A percentile compares a stretch with the other conserved stretches of the same genome.
Conservation (phyloP, 192 early-diverging fungal genomes). For the Coemansia sp. region DNA sequence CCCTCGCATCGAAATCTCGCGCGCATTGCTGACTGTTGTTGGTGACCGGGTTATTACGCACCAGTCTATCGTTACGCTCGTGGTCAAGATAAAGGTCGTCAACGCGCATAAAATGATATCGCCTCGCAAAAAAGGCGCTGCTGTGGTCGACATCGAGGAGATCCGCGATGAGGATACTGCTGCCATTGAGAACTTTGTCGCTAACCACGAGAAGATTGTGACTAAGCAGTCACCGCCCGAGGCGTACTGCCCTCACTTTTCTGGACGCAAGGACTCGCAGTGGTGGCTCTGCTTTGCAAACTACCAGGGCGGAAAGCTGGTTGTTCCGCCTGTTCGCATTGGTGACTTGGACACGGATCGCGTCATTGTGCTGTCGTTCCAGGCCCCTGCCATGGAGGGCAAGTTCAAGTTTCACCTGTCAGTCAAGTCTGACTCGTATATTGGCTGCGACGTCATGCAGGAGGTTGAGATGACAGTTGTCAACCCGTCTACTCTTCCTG, state of each 20-base stretch:
- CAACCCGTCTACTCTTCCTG: constrained; percentile 70
- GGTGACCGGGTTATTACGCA: constrained; percentile 81
- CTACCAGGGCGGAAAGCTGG: constrained; percentile 79
- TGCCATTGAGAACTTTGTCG: constrained; percentile 44
- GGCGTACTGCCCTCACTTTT: constrained; percentile 56
- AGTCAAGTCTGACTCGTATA: constrained; percentile 87
- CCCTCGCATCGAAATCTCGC: constrained; percentile 74
- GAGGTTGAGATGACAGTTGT: constrained; percentile 79
- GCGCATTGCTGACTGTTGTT: constrained; percentile 80
- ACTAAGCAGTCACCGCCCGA: constrained; percentile 38
- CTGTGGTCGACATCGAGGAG: constrained; percentile 47
- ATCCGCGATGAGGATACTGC: constrained; percentile 49
- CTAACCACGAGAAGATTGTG: constrained; percentile 28
- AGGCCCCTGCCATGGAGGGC: constrained; percentile 85
- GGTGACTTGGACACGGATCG: constrained; percentile 69
- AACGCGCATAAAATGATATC: constrained; percentile 26
- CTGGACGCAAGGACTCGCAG: constrained; percentile 72
- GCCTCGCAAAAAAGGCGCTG: constrained; percentile 27
- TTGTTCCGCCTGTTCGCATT: constrained; percentile 76
- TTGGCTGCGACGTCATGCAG: constrained; percentile 79
- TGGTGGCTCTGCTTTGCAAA: constrained; percentile 95
- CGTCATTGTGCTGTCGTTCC: constrained; percentile 85
- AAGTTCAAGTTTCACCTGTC: constrained; percentile 78
- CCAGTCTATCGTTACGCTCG: constrained; percentile 76
- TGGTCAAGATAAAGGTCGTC: constrained; percentile 49